These are phyloP conservation scores for Gonium pectorale DNA, from an alignment of 139 green algal species.

Conservation along the genomic window DNA sequence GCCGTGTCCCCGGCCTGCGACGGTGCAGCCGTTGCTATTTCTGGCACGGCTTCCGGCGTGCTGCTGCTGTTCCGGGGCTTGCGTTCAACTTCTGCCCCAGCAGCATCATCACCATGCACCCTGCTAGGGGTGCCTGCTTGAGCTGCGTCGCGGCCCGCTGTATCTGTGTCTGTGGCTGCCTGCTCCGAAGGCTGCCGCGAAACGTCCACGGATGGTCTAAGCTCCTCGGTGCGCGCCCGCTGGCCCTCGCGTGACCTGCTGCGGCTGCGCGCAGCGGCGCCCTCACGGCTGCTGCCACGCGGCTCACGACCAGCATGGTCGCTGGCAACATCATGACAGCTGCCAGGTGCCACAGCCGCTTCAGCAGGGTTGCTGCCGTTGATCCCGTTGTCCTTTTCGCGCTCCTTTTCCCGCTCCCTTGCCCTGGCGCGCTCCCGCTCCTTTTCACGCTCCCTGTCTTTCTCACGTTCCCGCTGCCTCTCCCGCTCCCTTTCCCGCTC, in stretches of 20 bases:
- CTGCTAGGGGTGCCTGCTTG: too few species aligned
- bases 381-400: not conserved
- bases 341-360: too few species aligned
- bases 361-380: too few species aligned
- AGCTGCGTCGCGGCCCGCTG: too few species aligned
- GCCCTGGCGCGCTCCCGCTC: not conserved
- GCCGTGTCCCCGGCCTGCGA: too few species aligned
- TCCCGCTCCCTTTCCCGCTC: conserved; percentile 12
- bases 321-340: too few species aligned
- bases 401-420: conserved; percentile 8
- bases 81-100: too few species aligned
- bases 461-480: not conserved
- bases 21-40: too few species aligned
- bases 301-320: too few species aligned
- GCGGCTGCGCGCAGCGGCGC: not conserved
- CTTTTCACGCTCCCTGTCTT: not conserved
- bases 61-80: too few species aligned
- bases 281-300: not conserved
- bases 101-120: too few species aligned
- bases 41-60: too few species aligned
- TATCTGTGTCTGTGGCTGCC: not conserved
- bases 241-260: conserved; percentile 16
- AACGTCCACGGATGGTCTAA: not conserved
- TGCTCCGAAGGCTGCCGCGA: not conserved
- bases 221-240: not conserved